These are phyloP conservation scores for Colletotrichum filicis DNA, from an alignment of 2,329 filamentous ascomycete genomes.

Conservation along the genomic window DNA sequence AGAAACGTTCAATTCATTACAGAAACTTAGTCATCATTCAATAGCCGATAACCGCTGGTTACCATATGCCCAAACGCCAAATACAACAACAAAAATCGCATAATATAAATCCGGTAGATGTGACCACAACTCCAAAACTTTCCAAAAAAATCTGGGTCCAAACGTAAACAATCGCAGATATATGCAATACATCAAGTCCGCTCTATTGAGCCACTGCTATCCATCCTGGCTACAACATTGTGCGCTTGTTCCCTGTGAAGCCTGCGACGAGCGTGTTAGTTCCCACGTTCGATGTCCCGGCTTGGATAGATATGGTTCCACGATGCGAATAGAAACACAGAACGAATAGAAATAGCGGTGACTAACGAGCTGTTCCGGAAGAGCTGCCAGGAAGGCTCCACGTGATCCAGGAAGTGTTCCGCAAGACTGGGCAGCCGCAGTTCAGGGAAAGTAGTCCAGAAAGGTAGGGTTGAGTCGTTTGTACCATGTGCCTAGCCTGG, in stretches of 20 bases:
- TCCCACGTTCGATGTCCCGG: slow-evolving; percentile 21
- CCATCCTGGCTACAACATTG: no score
- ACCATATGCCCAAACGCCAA: slow-evolving; percentile 13
- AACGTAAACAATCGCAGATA: not conserved
- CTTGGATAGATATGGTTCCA: not conserved
- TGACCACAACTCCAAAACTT: not conserved
- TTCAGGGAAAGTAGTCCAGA: slow-evolving; percentile 1
- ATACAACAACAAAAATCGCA: slow-evolving; percentile 1
- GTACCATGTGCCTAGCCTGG: not conserved
- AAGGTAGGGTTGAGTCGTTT: not conserved
- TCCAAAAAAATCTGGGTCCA: not conserved
- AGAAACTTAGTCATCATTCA: slow-evolving; percentile 11
- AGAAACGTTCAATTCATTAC: not conserved
- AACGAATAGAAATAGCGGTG: slow-evolving; percentile 27
- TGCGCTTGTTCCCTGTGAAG: not conserved
- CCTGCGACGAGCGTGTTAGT: slow-evolving; percentile 20
- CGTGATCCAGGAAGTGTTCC: not conserved
- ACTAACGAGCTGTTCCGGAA: slow-evolving; percentile 30
- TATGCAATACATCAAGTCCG: not conserved
- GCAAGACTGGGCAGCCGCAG: not conserved
- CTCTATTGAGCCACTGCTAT: not conserved
- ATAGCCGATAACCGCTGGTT: not conserved
- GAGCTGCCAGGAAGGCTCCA: slow-evolving; percentile 6
- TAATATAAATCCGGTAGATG: not conserved
- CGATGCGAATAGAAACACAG: not conserved